Evolutionary conservation across 2,329 filamentous ascomycete genomes (phyloP).

Genomic region (Trichocomaceae sp.): DNA sequence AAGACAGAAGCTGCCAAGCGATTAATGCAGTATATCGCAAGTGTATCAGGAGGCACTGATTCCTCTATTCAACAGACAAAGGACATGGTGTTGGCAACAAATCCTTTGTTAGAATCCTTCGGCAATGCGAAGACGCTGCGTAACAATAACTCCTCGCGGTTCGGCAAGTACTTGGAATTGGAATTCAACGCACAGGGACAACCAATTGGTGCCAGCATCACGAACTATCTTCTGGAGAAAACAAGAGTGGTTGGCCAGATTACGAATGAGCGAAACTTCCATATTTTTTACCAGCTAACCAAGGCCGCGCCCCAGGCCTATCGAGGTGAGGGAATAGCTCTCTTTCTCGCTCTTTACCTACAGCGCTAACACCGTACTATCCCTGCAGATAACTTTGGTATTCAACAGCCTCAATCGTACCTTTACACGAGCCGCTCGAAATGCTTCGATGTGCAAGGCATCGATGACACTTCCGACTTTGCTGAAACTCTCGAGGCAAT

Average conservation of each 20-base stretch:
- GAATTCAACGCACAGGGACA: conserved; percentile 90
- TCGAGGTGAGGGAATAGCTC: conserved; percentile 44
- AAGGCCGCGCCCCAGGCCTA: conserved; percentile 88
- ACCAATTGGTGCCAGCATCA: conserved; percentile 93
- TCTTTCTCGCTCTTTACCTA: background rate
- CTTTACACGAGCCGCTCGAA: conserved; percentile 90
- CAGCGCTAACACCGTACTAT: background rate
- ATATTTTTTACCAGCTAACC: conserved; percentile 99
- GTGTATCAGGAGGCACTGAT: conserved; percentile 77
- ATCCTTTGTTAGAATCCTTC: conserved; percentile 93
- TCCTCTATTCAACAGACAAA: conserved; percentile 94
- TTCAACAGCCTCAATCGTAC: conserved; percentile 89
- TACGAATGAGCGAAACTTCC: conserved; percentile 91
- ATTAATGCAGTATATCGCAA: conserved; percentile 99
- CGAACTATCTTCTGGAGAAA: conserved; percentile 96
- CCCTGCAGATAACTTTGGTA: conserved; percentile 65
- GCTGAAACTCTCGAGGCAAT: conserved; percentile 88
- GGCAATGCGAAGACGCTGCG: conserved; percentile 96
- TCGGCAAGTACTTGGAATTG: conserved; percentile 96
- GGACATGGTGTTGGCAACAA: conserved; percentile 98
- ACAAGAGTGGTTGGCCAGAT: conserved; percentile 93
- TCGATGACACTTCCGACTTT: conserved; percentile 86
- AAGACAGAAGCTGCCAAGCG: conserved; percentile 98
- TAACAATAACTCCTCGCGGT: conserved; percentile 98
- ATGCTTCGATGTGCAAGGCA: conserved; percentile 88